Conservation (phyloP, 306 rosid species). For the Dryas drummondii region DNA sequence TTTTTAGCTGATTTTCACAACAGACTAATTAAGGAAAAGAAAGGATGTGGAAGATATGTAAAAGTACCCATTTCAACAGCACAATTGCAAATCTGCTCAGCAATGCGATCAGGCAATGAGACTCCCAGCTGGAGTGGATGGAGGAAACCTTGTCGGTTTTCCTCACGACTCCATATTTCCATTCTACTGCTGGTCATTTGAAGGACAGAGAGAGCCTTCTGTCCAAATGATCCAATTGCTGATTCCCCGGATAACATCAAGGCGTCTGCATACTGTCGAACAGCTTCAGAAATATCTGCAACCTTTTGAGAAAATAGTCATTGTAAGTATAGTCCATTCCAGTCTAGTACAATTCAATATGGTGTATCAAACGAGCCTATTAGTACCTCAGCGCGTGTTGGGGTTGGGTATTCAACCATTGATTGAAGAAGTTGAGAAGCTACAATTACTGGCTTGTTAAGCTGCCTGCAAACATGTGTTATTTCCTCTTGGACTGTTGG, state of each 20-base stretch:
- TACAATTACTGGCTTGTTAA: constrained; percentile 87
- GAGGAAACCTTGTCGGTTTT: constrained; percentile 50
- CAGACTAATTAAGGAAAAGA: not conserved
- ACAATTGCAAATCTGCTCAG: constrained; percentile 80
- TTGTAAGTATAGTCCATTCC: not conserved
- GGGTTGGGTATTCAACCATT: constrained; percentile 96
- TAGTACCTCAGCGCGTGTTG: constrained; percentile 87
- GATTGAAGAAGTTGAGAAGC: constrained; percentile 96
- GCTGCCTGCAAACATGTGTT: constrained; percentile 59
- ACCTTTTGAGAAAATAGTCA: constrained; percentile 44
- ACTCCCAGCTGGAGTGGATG: constrained; percentile 54
- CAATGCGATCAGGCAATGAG: constrained; percentile 63
- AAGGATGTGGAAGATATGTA: constrained; percentile 1
- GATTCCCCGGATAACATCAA: constrained; percentile 91
- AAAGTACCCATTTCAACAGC: constrained; percentile 75
- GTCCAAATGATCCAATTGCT: constrained; percentile 74
- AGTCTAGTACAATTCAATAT: too few relatives aligned
- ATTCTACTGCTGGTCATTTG: constrained; percentile 71
- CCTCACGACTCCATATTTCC: constrained; percentile 73
- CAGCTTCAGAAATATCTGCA: constrained; percentile 93
- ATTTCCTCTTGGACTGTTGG: constrained; percentile 77
- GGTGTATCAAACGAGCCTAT: too few relatives aligned
- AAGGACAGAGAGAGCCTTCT: constrained; percentile 75
- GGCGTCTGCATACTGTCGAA: constrained; percentile 81
- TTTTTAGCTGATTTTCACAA: not conserved